A percentile compares a stretch with the other conserved stretches of the same genome.
Conservation (phyloP, 257 asterid genomes). For the Plantago ovata region DNA sequence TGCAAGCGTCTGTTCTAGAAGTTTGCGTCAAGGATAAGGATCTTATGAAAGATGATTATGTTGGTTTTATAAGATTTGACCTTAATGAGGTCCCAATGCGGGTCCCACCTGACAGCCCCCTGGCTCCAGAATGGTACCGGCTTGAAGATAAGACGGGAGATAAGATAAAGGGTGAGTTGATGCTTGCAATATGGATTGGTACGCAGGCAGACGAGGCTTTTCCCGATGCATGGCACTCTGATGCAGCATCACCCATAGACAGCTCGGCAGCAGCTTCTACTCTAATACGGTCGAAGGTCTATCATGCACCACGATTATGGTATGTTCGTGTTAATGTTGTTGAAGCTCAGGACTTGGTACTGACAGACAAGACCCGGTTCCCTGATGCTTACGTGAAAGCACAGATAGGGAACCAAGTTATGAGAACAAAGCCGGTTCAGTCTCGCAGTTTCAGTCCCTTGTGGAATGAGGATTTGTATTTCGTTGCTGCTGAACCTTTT, state of each 20-base stretch:
- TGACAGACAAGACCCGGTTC: conserved; percentile 64
- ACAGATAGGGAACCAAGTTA: conserved; percentile 81
- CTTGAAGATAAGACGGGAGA: conserved; percentile 77
- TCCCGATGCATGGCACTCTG: conserved; percentile 95
- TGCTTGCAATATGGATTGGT: conserved; percentile 94
- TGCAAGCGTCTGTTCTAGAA: conserved; percentile 86
- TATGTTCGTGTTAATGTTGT: conserved; percentile 80
- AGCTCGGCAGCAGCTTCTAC: conserved; percentile 66
- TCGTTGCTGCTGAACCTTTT: conserved; percentile 88
- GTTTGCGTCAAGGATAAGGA: conserved; percentile 87
- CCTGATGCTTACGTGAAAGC: conserved; percentile 84
- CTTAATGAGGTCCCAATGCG: conserved; percentile 83
- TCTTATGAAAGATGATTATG: conserved; percentile 73
- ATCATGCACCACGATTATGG: conserved; percentile 90
- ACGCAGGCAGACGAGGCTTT: conserved; percentile 95
- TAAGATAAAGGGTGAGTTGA: conserved; percentile 75
- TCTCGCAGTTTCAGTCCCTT: conserved; percentile 69
- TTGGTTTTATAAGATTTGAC: conserved; percentile 67
- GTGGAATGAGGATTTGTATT: conserved; percentile 86
- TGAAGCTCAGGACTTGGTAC: conserved; percentile 86
- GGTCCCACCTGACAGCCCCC: conserved; percentile 91
- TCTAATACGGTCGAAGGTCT: conserved; percentile 79
- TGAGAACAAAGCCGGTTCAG: conserved; percentile 72
- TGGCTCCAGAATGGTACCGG: conserved; percentile 94
- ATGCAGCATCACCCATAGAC: conserved; percentile 74